phyloP scores from a whole-genome alignment of 2,329 filamentous ascomycete genomes.

The Hymenoscyphus fraxineus region DNA sequence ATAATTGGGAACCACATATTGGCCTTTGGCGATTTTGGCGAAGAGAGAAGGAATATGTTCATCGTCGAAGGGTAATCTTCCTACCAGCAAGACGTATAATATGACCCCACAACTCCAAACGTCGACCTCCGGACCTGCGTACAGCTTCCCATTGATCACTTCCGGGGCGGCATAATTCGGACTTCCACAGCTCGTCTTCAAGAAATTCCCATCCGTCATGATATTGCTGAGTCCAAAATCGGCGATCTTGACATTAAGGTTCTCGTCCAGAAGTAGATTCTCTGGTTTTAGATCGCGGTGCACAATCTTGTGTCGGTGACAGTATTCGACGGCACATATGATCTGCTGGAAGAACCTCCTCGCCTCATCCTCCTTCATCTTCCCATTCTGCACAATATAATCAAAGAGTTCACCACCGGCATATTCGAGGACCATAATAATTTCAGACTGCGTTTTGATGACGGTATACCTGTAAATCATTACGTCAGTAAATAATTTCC shows the following conservation, averaged over 20 bases:
- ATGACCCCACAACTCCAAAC: constrained; percentile 98
- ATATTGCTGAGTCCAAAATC: constrained; percentile 99
- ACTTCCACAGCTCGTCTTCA: constrained; percentile 97
- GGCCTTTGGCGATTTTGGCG: constrained; percentile 93
- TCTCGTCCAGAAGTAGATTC: constrained; percentile 89
- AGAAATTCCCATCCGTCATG: constrained; percentile 98
- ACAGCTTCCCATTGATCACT: constrained; percentile 95
- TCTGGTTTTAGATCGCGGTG: constrained; percentile 97
- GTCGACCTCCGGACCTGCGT: constrained; percentile 95
- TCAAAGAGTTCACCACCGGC: constrained; percentile 96
- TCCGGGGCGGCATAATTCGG: constrained; percentile 98
- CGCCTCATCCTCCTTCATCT: constrained; percentile 87
- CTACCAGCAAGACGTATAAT: constrained; percentile 76
- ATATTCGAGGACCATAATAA: constrained; percentile 99
- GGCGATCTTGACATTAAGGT: constrained; percentile 98
- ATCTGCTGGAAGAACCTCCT: constrained; percentile 99
- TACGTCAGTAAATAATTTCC: constrained; percentile 26
- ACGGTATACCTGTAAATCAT: constrained; percentile 71
- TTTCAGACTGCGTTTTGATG: constrained; percentile 89
- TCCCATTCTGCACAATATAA: constrained; percentile 92
- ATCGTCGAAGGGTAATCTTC: constrained; percentile 90
- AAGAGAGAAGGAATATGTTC: constrained; percentile 97
- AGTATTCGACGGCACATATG: constrained; percentile 97
- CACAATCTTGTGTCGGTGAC: constrained; percentile 97
- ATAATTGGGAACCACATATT: constrained; percentile 88